phyloP scores from a whole-genome alignment of 2,329 filamentous ascomycete genomes.

The Colletotrichum tanaceti region DNA sequence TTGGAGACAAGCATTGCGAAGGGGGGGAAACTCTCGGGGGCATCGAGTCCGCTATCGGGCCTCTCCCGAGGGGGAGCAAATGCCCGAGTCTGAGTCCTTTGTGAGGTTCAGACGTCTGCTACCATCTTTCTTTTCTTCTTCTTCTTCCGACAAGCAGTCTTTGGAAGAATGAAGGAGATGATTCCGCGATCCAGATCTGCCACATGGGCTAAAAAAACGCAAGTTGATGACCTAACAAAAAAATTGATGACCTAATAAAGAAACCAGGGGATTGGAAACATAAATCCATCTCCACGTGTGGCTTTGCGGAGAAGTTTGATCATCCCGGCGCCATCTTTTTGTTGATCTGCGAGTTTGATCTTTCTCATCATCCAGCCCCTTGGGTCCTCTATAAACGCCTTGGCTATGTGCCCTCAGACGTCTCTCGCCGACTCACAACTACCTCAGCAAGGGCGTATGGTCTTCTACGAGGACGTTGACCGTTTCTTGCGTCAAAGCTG shows the following conservation, averaged over 20 bases:
- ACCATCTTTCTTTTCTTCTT: too few relatives aligned
- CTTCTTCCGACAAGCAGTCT: too few relatives aligned
- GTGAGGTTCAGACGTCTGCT: background rate
- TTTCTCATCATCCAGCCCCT: too few relatives aligned
- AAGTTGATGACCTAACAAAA: background rate
- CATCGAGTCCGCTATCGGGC: slow-evolving; percentile 26
- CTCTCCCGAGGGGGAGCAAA: background rate
- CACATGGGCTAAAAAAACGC: too few relatives aligned
- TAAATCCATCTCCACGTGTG: background rate
- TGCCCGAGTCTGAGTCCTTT: background rate
- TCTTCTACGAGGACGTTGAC: too few relatives aligned
- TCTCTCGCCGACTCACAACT: too few relatives aligned
- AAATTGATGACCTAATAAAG: too few relatives aligned
- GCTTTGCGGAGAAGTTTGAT: background rate
- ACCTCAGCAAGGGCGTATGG: too few relatives aligned
- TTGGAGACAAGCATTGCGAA: slow-evolving; percentile 31
- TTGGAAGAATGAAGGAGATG: background rate
- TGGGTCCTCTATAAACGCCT: too few relatives aligned
- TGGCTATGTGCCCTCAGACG: too few relatives aligned
- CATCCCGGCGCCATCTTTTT: background rate
- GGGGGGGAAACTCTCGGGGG: background rate
- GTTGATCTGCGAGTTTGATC: background rate
- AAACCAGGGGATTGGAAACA: too few relatives aligned
- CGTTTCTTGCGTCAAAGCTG: background rate
- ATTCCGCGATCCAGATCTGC: too few relatives aligned